A percentile compares a stretch with the other conserved stretches of the same genome.
phyloP scores from a whole-genome alignment of 345 rosid genomes.

The Combretum micranthum region DNA sequence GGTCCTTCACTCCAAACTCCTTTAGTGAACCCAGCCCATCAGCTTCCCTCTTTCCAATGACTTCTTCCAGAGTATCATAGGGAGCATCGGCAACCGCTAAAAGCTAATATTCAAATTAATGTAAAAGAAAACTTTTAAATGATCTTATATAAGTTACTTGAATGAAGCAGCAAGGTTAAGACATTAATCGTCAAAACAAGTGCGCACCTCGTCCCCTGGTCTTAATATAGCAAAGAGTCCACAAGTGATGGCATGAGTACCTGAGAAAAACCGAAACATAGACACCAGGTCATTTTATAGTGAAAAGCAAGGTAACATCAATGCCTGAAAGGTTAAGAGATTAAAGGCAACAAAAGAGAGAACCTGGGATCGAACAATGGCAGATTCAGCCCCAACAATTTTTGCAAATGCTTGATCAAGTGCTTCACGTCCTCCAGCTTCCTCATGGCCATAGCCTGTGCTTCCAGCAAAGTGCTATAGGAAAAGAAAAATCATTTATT shows the following conservation, averaged over 20 bases:
- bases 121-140: conserved; percentile 10
- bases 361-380: conserved; percentile 59
- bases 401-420: conserved; percentile 57
- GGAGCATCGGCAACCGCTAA: conserved; percentile 75
- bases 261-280: conserved; percentile 46
- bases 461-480: conserved; percentile 51
- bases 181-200: not conserved
- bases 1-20: conserved; percentile 55
- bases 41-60: conserved; percentile 51
- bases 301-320: not conserved
- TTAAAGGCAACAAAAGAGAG: not conserved
- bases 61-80: conserved; percentile 66
- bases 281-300: not conserved
- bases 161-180: not conserved
- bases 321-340: not conserved
- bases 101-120: conserved; percentile 44
- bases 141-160: not conserved
- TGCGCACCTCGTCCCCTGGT: conserved; percentile 58
- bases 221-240: conserved; percentile 53
- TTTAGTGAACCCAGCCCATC: conserved; percentile 48
- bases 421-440: conserved; percentile 65
- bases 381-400: conserved; percentile 58
- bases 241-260: conserved; percentile 66
- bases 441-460: conserved; percentile 70
- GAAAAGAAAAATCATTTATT: not conserved